A percentile compares a stretch with the other conserved stretches of the same genome.
These are phyloP conservation scores for Eucalyptus grandis DNA, from an alignment of 345 rosid genomes.

Conservation along the genomic window DNA sequence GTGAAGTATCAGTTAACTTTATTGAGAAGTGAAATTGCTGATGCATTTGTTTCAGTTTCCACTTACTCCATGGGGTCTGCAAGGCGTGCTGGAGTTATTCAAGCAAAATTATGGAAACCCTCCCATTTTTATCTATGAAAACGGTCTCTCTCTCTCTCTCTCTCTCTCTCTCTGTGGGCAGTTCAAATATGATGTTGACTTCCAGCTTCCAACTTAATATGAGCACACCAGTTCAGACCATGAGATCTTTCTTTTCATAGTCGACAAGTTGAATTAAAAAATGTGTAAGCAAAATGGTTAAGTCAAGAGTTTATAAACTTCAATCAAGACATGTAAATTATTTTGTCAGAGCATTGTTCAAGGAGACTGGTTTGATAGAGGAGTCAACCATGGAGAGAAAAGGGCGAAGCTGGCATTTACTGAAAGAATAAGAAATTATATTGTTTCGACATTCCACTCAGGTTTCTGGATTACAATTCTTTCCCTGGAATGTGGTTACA, in stretches of 20 bases:
- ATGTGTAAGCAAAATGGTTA: neutral
- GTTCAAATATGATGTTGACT: neutral
- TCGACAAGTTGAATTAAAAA: neutral
- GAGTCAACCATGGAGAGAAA: neutral
- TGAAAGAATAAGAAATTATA: neutral
- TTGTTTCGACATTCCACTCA: neutral
- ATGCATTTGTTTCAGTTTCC: conserved; percentile 1
- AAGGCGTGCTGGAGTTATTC: conserved; percentile 3
- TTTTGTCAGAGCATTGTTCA: neutral
- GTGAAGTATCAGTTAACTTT: neutral
- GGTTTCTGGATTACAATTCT: neutral
- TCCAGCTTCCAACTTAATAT: neutral
- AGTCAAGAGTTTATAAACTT: neutral
- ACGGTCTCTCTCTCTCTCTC: neutral
- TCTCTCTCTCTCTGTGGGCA: neutral
- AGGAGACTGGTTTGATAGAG: neutral
- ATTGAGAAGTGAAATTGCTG: neutral
- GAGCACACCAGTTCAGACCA: neutral
- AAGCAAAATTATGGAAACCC: conserved; percentile 7
- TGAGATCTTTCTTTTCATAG: neutral
- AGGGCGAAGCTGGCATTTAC: neutral
- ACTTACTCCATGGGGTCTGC: neutral
- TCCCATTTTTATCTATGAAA: conserved; percentile 4
- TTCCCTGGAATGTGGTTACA: neutral
- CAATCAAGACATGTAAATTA: neutral